These are phyloP conservation scores for Hypoxylon lienhwacheense DNA, from an alignment of 495 filamentous ascomycete species.

Conservation along the genomic window DNA sequence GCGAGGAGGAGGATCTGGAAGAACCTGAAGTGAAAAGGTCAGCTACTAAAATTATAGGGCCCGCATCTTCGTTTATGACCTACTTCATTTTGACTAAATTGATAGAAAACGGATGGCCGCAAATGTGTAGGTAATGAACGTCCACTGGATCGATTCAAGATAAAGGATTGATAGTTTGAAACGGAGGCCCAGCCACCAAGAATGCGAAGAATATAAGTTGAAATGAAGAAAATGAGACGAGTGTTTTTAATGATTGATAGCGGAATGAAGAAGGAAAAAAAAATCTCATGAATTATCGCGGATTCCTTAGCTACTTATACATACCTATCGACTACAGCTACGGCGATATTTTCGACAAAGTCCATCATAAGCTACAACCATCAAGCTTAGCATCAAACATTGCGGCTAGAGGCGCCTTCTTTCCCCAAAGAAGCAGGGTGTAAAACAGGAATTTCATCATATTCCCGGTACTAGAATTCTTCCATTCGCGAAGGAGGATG, in stretches of 20 bases:
- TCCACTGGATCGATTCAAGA: slow-evolving; percentile 15
- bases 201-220: slow-evolving; percentile 21
- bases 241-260: slow-evolving; percentile 18
- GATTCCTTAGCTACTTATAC: slow-evolving; percentile 28
- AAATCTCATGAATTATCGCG: slow-evolving; percentile 12
- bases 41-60: too few species aligned
- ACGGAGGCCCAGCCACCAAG: slow-evolving; percentile 29
- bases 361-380: too few species aligned
- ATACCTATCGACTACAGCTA: neutral
- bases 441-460: slow-evolving; percentile 20
- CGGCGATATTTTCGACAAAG: neutral
- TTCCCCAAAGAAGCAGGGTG: slow-evolving; percentile 21
- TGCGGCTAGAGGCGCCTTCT: slow-evolving; percentile 10
- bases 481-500: slow-evolving; percentile 11
- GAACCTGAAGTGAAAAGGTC: too few species aligned
- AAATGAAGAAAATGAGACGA: slow-evolving; percentile 24
- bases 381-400: slow-evolving; percentile 2
- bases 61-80: too few species aligned
- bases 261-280: slow-evolving; percentile 24
- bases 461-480: slow-evolving; percentile 10
- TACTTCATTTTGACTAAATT: slow-evolving; percentile 34
- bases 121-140: slow-evolving; percentile 10
- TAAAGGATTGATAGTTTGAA: slow-evolving; percentile 25
- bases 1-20: slow-evolving; percentile 34
- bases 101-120: slow-evolving; percentile 5